A percentile compares a stretch with the other conserved stretches of the same genome.
phyloP scores from a whole-genome alignment of 2,329 filamentous ascomycete species.

The Alternaria arborescens region DNA sequence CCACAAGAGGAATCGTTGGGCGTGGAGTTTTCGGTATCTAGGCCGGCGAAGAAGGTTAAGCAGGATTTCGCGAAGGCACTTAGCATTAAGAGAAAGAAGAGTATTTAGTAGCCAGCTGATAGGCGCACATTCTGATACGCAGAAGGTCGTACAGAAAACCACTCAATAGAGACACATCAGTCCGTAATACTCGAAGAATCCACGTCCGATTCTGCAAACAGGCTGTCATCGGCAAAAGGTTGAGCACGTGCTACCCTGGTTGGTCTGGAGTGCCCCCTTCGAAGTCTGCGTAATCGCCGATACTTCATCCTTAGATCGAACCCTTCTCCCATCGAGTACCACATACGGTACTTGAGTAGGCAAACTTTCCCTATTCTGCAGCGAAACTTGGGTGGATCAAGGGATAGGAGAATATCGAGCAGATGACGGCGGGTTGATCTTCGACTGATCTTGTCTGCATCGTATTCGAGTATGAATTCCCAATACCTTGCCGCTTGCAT shows the following conservation, averaged over 20 bases:
- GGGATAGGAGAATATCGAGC: neutral
- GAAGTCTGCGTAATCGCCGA: too few species aligned
- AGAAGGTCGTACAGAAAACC: too few species aligned
- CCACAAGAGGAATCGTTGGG: neutral
- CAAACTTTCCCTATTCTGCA: neutral
- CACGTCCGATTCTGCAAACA: too few species aligned
- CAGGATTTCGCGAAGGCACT: neutral
- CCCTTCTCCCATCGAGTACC: neutral
- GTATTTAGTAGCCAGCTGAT: accelerated
- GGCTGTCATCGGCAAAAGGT: too few species aligned
- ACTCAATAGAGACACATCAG: too few species aligned
- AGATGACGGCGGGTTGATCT: neutral
- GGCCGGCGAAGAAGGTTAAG: neutral
- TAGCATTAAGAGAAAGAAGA: neutral
- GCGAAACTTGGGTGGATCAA: neutral
- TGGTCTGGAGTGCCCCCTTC: too few species aligned
- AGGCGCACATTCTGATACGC: too few species aligned
- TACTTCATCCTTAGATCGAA: neutral
- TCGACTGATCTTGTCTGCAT: neutral
- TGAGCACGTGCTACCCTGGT: too few species aligned
- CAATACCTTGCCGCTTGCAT: too few species aligned
- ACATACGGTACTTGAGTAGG: neutral
- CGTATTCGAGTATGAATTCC: too few species aligned
- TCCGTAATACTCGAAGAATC: too few species aligned
- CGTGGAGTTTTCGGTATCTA: neutral